A percentile compares a stretch with the other conserved stretches of the same genome.
phyloP scores from a whole-genome alignment of 2,329 filamentous ascomycete genomes.

The Venturia effusa region DNA sequence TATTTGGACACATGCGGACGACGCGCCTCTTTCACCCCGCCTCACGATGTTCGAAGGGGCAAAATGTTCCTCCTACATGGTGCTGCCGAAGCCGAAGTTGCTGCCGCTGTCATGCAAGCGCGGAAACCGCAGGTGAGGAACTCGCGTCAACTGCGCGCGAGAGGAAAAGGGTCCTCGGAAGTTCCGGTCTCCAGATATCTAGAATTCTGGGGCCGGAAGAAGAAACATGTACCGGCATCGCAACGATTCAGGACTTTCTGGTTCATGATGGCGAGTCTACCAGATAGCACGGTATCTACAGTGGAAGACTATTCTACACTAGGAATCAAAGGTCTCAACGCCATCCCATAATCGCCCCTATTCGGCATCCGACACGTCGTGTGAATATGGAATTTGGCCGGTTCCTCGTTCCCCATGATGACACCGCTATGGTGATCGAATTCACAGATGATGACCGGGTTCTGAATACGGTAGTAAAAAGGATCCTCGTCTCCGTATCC shows the following conservation, averaged over 20 bases:
- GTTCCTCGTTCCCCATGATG: slow-evolving; percentile 61
- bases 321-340: slow-evolving; percentile 21
- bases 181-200: not conserved
- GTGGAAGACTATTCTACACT: slow-evolving; percentile 4
- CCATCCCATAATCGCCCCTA: slow-evolving; percentile 62
- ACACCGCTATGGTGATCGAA: slow-evolving; percentile 75
- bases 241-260: not conserved
- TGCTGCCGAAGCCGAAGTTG: not conserved
- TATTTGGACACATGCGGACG: not conserved
- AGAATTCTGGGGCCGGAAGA: not conserved
- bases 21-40: not conserved
- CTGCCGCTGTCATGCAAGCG: not conserved
- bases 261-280: not conserved
- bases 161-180: not conserved
- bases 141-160: not conserved
- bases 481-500: slow-evolving; percentile 54
- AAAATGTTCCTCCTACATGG: not conserved
- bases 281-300: too few relatives aligned
- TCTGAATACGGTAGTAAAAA: slow-evolving; percentile 71
- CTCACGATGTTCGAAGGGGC: not conserved
- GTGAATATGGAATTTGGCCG: slow-evolving; percentile 70
- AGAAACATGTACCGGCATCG: not conserved
- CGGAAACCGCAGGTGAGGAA: not conserved
- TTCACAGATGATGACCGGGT: slow-evolving; percentile 62
- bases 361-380: slow-evolving; percentile 64